A percentile compares a stretch with the other conserved stretches of the same genome.
Conservation (phyloP, 75 land plant genomes). For the Azolla pinnata region DNA sequence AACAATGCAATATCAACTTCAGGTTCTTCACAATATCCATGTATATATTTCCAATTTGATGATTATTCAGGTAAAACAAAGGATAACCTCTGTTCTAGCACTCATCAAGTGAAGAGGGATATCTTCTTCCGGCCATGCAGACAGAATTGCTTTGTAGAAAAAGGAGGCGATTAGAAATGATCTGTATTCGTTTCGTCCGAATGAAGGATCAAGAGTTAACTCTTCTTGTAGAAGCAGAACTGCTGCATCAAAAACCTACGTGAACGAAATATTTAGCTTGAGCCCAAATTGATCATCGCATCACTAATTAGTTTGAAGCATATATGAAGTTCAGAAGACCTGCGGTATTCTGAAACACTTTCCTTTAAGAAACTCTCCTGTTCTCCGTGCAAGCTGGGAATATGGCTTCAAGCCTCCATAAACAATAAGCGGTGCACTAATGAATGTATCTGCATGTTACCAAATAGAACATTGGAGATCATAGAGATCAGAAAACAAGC, state of each 20-base stretch:
- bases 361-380: conserved; percentile 22
- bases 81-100: conserved; percentile 18
- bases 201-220: conserved; percentile 20
- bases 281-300: no score
- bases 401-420: conserved; percentile 21
- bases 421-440: conserved; percentile 17
- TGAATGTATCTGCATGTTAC: conserved; percentile 13
- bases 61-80: background rate
- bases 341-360: conserved; percentile 9
- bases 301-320: no score
- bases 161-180: conserved; percentile 18
- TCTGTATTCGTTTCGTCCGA: conserved; percentile 21
- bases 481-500: no score
- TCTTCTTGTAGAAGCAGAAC: conserved; percentile 15
- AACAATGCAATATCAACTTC: no score
- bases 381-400: conserved; percentile 22
- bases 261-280: background rate
- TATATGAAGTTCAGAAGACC: no score
- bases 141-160: conserved; percentile 37
- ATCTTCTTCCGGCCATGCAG: conserved; percentile 21
- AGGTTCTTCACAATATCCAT: no score
- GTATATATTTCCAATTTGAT: no score
- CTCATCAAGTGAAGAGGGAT: conserved; percentile 18
- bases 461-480: background rate
- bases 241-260: conserved; percentile 23